Percentiles rank a stretch among this genome's conserved stretches.
phyloP scores from a whole-genome alignment of 208 protist species.

The Trypanosoma avium region DNA sequence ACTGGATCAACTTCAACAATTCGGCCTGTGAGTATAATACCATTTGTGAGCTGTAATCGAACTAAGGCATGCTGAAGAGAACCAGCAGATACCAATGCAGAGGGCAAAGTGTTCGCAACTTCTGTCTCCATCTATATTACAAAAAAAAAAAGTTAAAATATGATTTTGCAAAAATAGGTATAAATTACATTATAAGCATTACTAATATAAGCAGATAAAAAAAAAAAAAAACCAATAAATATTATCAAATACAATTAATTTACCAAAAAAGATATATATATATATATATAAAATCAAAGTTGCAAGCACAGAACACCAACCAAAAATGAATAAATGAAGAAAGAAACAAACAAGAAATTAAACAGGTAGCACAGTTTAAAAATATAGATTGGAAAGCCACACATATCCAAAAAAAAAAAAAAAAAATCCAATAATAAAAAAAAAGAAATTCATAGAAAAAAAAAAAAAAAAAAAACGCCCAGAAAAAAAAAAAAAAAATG shows the following conservation, averaged over 20 bases:
- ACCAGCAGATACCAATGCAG: slow-evolving; percentile 43
- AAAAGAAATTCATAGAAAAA: no score
- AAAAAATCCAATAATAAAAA: slow-evolving; percentile 6
- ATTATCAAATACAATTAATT: no score
- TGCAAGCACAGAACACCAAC: no score
- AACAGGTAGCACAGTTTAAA: no score
- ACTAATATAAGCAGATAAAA: not conserved
- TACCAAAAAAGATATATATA: no score
- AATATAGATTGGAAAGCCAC: slow-evolving; percentile 1
- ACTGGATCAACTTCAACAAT: slow-evolving; percentile 64
- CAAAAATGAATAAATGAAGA: no score
- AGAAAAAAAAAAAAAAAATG: no score
- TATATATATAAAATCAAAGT: no score
- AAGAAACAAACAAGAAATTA: no score
- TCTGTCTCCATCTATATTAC: slow-evolving; percentile 14
- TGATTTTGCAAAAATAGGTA: slow-evolving; percentile 1
- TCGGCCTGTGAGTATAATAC: slow-evolving; percentile 55
- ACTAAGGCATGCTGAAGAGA: slow-evolving; percentile 52
- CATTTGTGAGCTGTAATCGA: slow-evolving; percentile 75
- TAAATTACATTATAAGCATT: not conserved
- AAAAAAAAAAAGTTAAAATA: not conserved
- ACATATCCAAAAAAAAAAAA: slow-evolving; percentile 23
- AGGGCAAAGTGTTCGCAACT: slow-evolving; percentile 39
- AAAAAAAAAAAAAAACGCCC: no score
- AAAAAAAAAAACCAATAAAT: slow-evolving; percentile 13